Conservation (phyloP, 2,329 filamentous ascomycete species). For the Botrytis medusae region DNA sequence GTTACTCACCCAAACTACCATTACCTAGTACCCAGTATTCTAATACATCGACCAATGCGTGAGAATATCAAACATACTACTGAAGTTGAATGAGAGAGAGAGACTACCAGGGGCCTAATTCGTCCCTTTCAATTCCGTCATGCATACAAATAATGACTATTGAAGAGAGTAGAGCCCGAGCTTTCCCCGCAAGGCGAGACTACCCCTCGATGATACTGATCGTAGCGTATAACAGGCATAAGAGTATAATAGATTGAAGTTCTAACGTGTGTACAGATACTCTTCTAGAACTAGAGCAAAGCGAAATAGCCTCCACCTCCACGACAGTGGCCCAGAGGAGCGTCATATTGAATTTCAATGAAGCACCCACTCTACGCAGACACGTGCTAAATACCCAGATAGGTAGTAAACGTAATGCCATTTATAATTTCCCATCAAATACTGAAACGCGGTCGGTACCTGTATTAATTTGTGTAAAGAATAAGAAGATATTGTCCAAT, state of each 20-base stretch:
- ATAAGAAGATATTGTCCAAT: not conserved
- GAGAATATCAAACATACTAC: not conserved
- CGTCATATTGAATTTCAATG: not conserved
- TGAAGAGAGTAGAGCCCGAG: not conserved
- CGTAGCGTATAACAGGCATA: not conserved
- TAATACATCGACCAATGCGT: too few relatives aligned
- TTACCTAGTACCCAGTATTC: not conserved
- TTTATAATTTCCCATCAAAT: conserved; percentile 1
- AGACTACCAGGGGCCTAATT: not conserved
- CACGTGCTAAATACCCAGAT: not conserved
- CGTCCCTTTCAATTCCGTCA: not conserved
- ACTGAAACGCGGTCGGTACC: not conserved
- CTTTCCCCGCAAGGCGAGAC: conserved; percentile 1
- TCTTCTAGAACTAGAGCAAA: not conserved
- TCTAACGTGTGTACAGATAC: not conserved
- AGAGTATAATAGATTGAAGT: not conserved
- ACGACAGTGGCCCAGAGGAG: not conserved
- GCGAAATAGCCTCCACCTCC: not conserved
- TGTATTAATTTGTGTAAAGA: not conserved
- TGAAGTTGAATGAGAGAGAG: not conserved
- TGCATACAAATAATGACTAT: not conserved
- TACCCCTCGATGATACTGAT: conserved; percentile 2
- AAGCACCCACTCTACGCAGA: not conserved
- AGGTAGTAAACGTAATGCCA: not conserved
- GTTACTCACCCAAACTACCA: not conserved